These are phyloP conservation scores for Kernera saxatilis DNA, from an alignment of 345 rosid species.

Conservation along the genomic window DNA sequence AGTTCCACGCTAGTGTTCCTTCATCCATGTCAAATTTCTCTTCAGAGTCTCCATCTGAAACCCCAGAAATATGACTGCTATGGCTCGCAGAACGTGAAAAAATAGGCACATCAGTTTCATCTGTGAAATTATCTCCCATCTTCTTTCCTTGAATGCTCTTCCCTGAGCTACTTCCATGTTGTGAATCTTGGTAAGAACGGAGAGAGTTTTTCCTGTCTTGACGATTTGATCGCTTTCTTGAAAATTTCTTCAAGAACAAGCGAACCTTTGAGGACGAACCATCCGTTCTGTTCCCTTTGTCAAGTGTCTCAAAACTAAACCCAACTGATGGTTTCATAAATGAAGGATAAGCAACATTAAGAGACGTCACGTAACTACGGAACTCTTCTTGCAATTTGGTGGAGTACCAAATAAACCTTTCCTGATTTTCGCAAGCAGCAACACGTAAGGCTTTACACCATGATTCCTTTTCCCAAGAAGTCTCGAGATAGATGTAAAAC, in stretches of 20 bases:
- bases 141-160: conserved; percentile 32
- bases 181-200: conserved; percentile 41
- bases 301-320: conserved; percentile 45
- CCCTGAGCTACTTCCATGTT: conserved; percentile 28
- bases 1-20: conserved; percentile 86
- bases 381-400: conserved; percentile 55
- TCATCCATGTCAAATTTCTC: conserved; percentile 62
- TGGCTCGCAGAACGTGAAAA: conserved; percentile 43
- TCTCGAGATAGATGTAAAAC: conserved; percentile 74
- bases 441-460: conserved; percentile 96
- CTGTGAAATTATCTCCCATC: conserved; percentile 24
- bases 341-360: conserved; percentile 60
- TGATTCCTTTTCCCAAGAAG: conserved; percentile 97
- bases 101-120: conserved; percentile 37
- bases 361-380: conserved; percentile 50
- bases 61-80: conserved; percentile 37
- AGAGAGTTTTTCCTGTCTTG: conserved; percentile 47
- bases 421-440: conserved; percentile 64
- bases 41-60: conserved; percentile 60
- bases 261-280: conserved; percentile 73
- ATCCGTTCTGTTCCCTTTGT: conserved; percentile 47
- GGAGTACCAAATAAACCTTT: conserved; percentile 52
- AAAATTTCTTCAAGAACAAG: conserved; percentile 51
- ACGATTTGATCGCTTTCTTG: conserved; percentile 40
- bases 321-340: conserved; percentile 59